phyloP scores from a whole-genome alignment of 2,329 filamentous ascomycete genomes.

The Colletotrichum sidae region DNA sequence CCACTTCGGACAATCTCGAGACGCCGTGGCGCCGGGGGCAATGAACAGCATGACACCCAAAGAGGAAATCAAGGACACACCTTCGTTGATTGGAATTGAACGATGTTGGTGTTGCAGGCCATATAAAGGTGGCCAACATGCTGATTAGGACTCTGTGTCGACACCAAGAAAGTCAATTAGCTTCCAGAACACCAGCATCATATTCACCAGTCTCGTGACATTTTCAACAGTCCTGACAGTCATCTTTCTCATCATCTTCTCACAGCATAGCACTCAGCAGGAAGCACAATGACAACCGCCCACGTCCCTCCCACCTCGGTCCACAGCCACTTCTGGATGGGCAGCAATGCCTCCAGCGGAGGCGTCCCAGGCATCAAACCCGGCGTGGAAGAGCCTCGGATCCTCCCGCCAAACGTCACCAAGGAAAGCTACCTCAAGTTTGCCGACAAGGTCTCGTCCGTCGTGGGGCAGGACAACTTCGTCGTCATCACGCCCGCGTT shows the following conservation, averaged over 20 bases:
- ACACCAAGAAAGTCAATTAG: too few relatives aligned
- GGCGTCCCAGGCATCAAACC: not conserved
- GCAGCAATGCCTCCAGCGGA: not conserved
- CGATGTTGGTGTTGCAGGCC: too few relatives aligned
- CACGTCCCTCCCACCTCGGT: not conserved
- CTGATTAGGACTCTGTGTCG: too few relatives aligned
- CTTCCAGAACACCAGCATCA: too few relatives aligned
- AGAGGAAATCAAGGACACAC: too few relatives aligned
- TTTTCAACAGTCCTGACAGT: too few relatives aligned
- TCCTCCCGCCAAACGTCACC: constrained; percentile 6
- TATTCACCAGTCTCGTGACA: too few relatives aligned
- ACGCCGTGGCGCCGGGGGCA: too few relatives aligned
- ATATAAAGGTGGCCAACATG: too few relatives aligned
- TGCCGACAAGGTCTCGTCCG: not conserved
- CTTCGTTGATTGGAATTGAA: rapidly evolving
- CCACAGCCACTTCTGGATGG: constrained; percentile 21
- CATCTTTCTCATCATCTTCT: too few relatives aligned
- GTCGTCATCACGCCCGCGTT: constrained; percentile 11
- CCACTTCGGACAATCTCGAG: too few relatives aligned
- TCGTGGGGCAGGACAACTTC: constrained; percentile 9
- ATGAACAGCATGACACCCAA: too few relatives aligned
- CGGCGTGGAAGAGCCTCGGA: constrained; percentile 2
- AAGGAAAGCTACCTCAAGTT: not conserved
- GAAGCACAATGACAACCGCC: constrained; percentile 10
- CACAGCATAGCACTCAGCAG: not conserved